phyloP scores from a whole-genome alignment of 1,284 basidiomycete genomes.

The Flammula alnicola region DNA sequence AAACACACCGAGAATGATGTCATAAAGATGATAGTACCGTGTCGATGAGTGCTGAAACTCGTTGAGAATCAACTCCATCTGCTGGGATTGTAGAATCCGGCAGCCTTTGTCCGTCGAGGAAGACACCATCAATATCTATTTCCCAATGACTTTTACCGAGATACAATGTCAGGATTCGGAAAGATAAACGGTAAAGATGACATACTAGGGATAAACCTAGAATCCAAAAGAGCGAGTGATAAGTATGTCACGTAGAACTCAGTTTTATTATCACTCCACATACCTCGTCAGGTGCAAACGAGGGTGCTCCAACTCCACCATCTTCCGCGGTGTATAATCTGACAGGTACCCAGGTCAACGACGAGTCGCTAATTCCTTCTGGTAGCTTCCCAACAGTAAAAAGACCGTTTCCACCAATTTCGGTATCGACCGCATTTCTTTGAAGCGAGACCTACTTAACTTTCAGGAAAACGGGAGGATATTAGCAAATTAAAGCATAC shows the following conservation, averaged over 20 bases:
- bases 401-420: slow-evolving; percentile 52
- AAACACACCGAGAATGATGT: not conserved
- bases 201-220: slow-evolving; percentile 27
- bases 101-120: slow-evolving; percentile 55
- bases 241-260: not conserved
- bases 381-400: slow-evolving; percentile 58
- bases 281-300: slow-evolving; percentile 52
- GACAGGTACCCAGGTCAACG: slow-evolving; percentile 55
- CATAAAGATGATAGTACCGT: slow-evolving; percentile 40
- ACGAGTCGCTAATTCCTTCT: slow-evolving; percentile 40
- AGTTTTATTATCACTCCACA: slow-evolving; percentile 5
- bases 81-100: slow-evolving; percentile 45
- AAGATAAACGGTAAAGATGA: not conserved
- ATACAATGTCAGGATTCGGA: not conserved
- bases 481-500: slow-evolving; percentile 28
- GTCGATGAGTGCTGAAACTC: slow-evolving; percentile 58
- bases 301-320: slow-evolving; percentile 47
- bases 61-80: slow-evolving; percentile 23
- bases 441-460: slow-evolving; percentile 42
- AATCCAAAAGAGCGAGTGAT: not conserved
- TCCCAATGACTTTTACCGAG: slow-evolving; percentile 48
- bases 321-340: slow-evolving; percentile 46
- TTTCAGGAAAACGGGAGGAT: not conserved
- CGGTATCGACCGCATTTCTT: slow-evolving; percentile 42
- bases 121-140: slow-evolving; percentile 60